Base-by-base conservation (phyloP, 2,329 filamentous ascomycete genomes). In the Pseudogymnoascus sp. region DNA sequence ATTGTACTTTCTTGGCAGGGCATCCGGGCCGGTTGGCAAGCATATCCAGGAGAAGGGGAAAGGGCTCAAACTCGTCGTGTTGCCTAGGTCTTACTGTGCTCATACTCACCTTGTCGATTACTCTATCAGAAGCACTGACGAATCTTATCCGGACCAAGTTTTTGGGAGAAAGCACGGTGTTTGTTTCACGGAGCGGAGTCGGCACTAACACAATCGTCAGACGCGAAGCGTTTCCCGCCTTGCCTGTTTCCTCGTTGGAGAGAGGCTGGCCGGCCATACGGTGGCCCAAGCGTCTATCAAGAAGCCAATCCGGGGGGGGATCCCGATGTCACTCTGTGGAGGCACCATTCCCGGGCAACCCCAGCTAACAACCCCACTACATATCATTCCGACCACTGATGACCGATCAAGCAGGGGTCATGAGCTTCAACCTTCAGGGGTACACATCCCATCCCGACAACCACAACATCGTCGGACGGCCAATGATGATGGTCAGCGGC, bases 291-390 rank as follows among this genome's bases (percentile, higher is more conserved):
- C 49, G 49, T 55, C 49, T 55, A 55, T 55, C 49, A 55, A 12
- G 49, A 55, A 33, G 49, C 49, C 49, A 55, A 55, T 55, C 49
- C 49, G 49, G 49, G 49, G 49, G 28, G 12, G 18, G 49, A 55
- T 55, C 49, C 49, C 49, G 49, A 55, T 55, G 49, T 55, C 49
- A 55, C 49, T 33, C 25, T 55, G 49, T 55, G 49, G 49, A 52
- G 49, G n/a, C 25, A 55, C 49, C 49, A 18, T 7, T 55, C 28
- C 28, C 49, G 16, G 16, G n/a, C 12, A 33, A 55, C 49, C 49
- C 49, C 49, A 55, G 49, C 28, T 14, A 55, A 33, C 28, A 9
- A n/a, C 49, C 49, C 49, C 28, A 55, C 49, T 55, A 55, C n/a
- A 7, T 5, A 55, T 21, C 5, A 55, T 55, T 55, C 16, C 6